phyloP scores from a whole-genome alignment of 106 monocot genomes.

The Allium sativum region DNA sequence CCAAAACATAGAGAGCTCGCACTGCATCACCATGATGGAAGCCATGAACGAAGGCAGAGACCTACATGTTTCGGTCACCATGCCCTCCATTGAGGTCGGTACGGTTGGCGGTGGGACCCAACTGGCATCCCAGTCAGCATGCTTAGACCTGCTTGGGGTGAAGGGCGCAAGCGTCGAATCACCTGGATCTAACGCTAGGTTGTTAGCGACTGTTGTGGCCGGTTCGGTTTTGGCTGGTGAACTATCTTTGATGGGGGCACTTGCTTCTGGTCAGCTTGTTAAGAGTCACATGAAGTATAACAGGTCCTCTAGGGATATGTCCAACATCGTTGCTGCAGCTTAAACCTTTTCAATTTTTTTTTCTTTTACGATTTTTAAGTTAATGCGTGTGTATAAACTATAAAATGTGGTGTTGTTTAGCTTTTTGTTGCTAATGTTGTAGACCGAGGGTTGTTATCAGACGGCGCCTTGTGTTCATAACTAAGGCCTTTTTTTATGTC shows the following conservation, averaged over 20 bases:
- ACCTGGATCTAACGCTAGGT: slow-evolving; percentile 75
- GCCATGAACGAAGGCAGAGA: slow-evolving; percentile 80
- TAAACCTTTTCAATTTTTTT: too few relatives aligned
- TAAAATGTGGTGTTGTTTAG: neutral
- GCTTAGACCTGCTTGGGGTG: slow-evolving; percentile 82
- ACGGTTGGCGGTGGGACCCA: slow-evolving; percentile 97
- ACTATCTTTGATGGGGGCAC: slow-evolving; percentile 74
- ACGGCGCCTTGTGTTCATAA: too few relatives aligned
- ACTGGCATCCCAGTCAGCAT: slow-evolving; percentile 75
- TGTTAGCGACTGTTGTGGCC: slow-evolving; percentile 68
- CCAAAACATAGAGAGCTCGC: slow-evolving; percentile 95
- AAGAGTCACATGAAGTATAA: slow-evolving; percentile 93
- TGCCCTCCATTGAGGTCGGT: slow-evolving; percentile 87
- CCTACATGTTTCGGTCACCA: slow-evolving; percentile 82
- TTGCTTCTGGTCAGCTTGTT: slow-evolving; percentile 78
- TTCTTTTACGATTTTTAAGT: too few relatives aligned
- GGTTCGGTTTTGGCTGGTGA: slow-evolving; percentile 89
- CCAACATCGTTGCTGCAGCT: neutral
- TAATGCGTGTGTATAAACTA: neutral
- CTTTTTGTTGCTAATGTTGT: too few relatives aligned
- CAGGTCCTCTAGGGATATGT: slow-evolving; percentile 52
- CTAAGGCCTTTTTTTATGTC: too few relatives aligned
- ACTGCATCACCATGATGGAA: slow-evolving; percentile 96
- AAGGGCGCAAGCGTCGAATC: slow-evolving; percentile 66
- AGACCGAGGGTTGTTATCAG: too few relatives aligned